Evolutionary conservation across 2,329 filamentous ascomycete genomes (phyloP).

Genomic region (Colletotrichum horii): DNA sequence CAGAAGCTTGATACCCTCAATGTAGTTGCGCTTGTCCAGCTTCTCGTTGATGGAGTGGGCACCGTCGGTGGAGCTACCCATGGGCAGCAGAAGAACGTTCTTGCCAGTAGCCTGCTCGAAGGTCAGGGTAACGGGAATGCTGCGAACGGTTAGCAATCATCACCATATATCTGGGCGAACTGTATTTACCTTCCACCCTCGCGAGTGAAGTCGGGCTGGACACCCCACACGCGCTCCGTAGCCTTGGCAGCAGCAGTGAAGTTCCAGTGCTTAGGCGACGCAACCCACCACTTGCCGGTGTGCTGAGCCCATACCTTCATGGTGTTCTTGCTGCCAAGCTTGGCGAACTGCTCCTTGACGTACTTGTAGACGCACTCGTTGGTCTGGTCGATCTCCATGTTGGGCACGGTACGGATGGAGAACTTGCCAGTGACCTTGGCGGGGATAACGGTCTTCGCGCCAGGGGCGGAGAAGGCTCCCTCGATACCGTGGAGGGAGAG

Average conservation of each 20-base stretch:
- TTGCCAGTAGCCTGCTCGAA: slow-evolving; percentile 98
- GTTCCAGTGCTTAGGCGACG: slow-evolving; percentile 98
- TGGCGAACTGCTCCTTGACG: slow-evolving; percentile 83
- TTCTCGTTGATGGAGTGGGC: slow-evolving; percentile 99
- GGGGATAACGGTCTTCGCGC: slow-evolving; percentile 97
- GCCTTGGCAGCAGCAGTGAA: slow-evolving; percentile 94
- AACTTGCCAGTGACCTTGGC: slow-evolving; percentile 99
- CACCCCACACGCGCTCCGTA: slow-evolving; percentile 92
- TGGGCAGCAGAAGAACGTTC: slow-evolving; percentile 93
- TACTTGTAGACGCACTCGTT: slow-evolving; percentile 85
- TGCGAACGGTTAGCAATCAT: slow-evolving; percentile 36
- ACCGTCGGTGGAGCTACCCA: slow-evolving; percentile 96
- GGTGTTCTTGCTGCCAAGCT: slow-evolving; percentile 90
- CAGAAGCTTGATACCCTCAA: slow-evolving; percentile 95
- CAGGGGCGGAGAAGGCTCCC: slow-evolving; percentile 90
- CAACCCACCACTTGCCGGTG: slow-evolving; percentile 98
- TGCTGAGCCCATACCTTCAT: slow-evolving; percentile 84
- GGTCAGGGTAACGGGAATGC: slow-evolving; percentile 94
- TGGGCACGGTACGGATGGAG: slow-evolving; percentile 93
- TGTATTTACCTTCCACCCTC: slow-evolving; percentile 85
- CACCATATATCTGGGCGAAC: no score
- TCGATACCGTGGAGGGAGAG: slow-evolving; percentile 94
- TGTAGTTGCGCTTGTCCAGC: slow-evolving; percentile 95
- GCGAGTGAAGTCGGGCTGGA: slow-evolving; percentile 92
- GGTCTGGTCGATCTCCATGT: slow-evolving; percentile 94